Conservation (phyloP, 2,329 filamentous ascomycete species). For the Knufia fluminis region DNA sequence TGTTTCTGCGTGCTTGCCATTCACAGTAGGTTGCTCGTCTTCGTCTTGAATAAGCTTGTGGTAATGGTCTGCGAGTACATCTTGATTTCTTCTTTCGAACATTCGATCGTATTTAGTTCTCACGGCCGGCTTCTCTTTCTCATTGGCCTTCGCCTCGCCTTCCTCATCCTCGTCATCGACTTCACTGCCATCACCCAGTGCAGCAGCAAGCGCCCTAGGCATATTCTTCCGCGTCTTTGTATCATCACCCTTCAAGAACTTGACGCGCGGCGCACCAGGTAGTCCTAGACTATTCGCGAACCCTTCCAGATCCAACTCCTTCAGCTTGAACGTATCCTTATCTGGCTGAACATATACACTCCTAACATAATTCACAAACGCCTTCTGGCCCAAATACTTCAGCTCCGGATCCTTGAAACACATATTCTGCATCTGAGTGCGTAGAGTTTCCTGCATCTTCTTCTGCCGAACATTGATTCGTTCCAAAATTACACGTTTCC, state of each 20-base stretch:
- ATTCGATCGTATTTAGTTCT: conserved; percentile 95
- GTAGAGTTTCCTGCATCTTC: conserved; percentile 73
- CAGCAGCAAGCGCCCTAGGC: conserved; percentile 53
- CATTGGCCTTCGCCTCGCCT: conserved; percentile 39
- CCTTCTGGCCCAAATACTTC: conserved; percentile 93
- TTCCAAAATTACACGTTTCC: conserved; percentile 82
- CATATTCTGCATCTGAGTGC: conserved; percentile 80
- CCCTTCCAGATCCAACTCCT: conserved; percentile 73
- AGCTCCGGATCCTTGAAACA: conserved; percentile 90
- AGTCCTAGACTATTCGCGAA: conserved; percentile 79
- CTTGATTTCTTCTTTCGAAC: conserved; percentile 95
- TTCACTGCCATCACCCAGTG: conserved; percentile 52
- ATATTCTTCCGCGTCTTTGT: conserved; percentile 82
- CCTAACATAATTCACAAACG: conserved; percentile 81
- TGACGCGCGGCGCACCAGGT: conserved; percentile 84
- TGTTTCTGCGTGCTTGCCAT: conserved; percentile 16
- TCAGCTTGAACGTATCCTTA: conserved; percentile 81
- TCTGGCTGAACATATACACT: conserved; percentile 83
- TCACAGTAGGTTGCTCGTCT: conserved; percentile 25
- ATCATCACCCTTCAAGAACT: conserved; percentile 79
- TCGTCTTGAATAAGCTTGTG: conserved; percentile 67
- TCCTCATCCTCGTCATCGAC: conserved; percentile 37
- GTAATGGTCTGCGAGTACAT: conserved; percentile 90
- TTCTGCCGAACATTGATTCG: conserved; percentile 78
- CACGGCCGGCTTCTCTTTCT: conserved; percentile 61